These are phyloP conservation scores for Bipolaris sorokiniana DNA, from an alignment of 2,329 filamentous ascomycete species.

Conservation along the genomic window DNA sequence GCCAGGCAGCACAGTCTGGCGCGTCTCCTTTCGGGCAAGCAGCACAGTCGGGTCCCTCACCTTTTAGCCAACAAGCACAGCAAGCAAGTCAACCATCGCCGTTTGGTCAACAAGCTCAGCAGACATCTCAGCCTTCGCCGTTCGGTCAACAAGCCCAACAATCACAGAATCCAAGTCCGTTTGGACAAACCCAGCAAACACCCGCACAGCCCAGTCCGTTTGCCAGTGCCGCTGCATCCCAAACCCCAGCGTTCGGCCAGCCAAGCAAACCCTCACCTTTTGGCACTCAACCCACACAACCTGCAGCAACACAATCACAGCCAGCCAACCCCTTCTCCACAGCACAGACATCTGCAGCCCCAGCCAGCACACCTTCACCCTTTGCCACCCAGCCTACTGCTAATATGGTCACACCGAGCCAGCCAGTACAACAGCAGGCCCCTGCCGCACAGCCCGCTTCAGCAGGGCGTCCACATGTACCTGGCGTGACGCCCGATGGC, in stretches of 20 bases:
- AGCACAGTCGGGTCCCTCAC: constrained; percentile 22
- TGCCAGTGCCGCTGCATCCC: constrained; percentile 18
- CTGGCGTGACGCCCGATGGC: constrained; percentile 14
- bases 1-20: constrained; percentile 25
- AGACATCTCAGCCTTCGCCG: constrained; percentile 10
- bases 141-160: constrained; percentile 18
- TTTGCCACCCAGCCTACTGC: constrained; percentile 38
- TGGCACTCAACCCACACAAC: constrained; percentile 17
- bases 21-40: constrained; percentile 35
- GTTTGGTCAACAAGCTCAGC: constrained; percentile 28
- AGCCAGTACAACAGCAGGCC: constrained; percentile 52
- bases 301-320: constrained; percentile 9
- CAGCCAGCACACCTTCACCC: constrained; percentile 21
- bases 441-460: constrained; percentile 10
- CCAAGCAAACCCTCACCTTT: constrained; percentile 43
- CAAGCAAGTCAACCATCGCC: constrained; percentile 22
- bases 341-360: constrained; percentile 17
- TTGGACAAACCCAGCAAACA: constrained; percentile 11
- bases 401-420: background rate
- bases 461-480: constrained; percentile 14
- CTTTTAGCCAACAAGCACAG: constrained; percentile 18
- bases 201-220: constrained; percentile 28
- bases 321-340: constrained; percentile 35
- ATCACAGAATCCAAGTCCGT: constrained; percentile 18
- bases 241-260: constrained; percentile 39